Evolutionary conservation across 192 early-diverging fungal genomes (phyloP).

Genomic region (Coemansia sp.): DNA sequence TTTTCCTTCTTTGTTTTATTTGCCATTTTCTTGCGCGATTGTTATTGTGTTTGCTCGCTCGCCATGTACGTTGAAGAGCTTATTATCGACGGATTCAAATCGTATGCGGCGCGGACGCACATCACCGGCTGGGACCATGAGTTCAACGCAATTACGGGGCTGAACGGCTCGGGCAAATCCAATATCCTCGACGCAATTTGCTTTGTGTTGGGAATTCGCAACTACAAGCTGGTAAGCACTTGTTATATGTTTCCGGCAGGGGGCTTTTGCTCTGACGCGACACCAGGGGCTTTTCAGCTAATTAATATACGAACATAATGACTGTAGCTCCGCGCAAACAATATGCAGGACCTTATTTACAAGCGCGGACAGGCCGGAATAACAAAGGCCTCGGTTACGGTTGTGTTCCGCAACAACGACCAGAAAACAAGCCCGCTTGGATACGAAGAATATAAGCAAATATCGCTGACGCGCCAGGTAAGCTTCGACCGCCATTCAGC

Average conservation of each 20-base stretch:
- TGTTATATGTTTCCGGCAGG: not conserved
- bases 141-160: slow-evolving; percentile 98
- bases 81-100: slow-evolving; percentile 99
- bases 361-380: slow-evolving; percentile 99
- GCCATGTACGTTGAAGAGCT: slow-evolving; percentile 91
- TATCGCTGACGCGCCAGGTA: slow-evolving; percentile 96
- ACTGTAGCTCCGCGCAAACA: slow-evolving; percentile 79
- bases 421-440: slow-evolving; percentile 81
- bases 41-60: not conserved
- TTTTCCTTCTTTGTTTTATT: not conserved
- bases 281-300: not conserved
- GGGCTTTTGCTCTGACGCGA: not conserved
- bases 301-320: not conserved
- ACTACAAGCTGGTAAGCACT: slow-evolving; percentile 75
- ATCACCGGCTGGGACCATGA: slow-evolving; percentile 98
- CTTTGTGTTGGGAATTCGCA: slow-evolving; percentile 96
- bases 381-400: slow-evolving; percentile 95
- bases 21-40: not conserved
- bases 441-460: slow-evolving; percentile 79
- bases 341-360: slow-evolving; percentile 95
- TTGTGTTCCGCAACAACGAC: slow-evolving; percentile 94
- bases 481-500: not conserved
- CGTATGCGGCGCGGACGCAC: slow-evolving; percentile 91
- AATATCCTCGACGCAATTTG: slow-evolving; percentile 99
- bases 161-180: slow-evolving; percentile 98